Evolutionary conservation across 306 rosid genomes (phyloP).

Genomic region (Lablab purpureus): DNA sequence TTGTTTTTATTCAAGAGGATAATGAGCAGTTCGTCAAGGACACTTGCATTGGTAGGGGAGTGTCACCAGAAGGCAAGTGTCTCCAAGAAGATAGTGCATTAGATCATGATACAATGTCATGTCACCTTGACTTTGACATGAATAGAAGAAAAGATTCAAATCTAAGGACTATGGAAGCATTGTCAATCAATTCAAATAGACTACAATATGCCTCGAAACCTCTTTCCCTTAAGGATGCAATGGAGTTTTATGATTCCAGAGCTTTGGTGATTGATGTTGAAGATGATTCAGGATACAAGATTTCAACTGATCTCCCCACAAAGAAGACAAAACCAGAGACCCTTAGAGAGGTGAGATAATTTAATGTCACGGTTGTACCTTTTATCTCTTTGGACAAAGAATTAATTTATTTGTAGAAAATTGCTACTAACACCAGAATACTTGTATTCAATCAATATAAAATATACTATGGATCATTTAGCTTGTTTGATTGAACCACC

Average conservation of each 20-base stretch:
- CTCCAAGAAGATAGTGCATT: constrained; percentile 43
- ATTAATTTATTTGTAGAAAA: neutral
- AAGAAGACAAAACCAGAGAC: constrained; percentile 43
- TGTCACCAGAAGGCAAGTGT: constrained; percentile 35
- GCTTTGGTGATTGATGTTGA: constrained; percentile 44
- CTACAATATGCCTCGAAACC: constrained; percentile 40
- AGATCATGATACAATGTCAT: constrained; percentile 36
- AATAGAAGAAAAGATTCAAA: constrained; percentile 46
- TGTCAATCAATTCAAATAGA: constrained; percentile 36
- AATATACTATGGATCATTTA: neutral
- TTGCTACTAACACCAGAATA: neutral
- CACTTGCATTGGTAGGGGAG: constrained; percentile 52
- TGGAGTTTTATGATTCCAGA: constrained; percentile 38
- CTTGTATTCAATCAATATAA: neutral
- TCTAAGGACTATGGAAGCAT: constrained; percentile 41
- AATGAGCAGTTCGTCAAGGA: constrained; percentile 64
- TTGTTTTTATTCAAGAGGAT: constrained; percentile 79
- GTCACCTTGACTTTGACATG: constrained; percentile 39
- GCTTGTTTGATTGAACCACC: neutral
- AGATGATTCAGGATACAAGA: constrained; percentile 35
- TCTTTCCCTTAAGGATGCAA: constrained; percentile 37
- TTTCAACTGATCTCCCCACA: constrained; percentile 33
- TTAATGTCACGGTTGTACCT: constrained; percentile 27
- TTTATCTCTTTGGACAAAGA: constrained; percentile 25
- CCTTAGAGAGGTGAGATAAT: constrained; percentile 58